Conservation (phyloP, 441 rosid species). For the Gossypium lobatum region DNA sequence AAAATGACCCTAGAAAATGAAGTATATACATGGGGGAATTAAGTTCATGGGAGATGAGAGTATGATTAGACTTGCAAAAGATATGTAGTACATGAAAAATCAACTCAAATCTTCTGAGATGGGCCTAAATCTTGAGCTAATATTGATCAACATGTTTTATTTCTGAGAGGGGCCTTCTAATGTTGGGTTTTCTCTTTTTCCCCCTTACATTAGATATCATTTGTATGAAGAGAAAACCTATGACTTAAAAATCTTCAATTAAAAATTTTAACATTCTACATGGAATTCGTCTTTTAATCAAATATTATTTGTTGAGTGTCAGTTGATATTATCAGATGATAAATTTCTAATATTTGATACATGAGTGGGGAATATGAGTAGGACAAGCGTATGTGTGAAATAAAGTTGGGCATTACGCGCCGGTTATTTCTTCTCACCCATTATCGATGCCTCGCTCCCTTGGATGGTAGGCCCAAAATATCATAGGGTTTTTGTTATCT, state of each 20-base stretch:
- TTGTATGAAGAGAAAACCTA: background rate
- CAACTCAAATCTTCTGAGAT: background rate
- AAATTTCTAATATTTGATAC: background rate
- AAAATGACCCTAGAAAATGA: too few species aligned
- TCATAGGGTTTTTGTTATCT: background rate
- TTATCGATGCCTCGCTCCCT: background rate
- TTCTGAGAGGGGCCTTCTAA: too few species aligned
- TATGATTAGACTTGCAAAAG: too few species aligned
- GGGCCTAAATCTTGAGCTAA: background rate
- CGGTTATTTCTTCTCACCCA: constrained; percentile 5
- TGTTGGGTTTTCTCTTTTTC: too few species aligned
- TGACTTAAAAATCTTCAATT: background rate
- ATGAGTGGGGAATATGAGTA: background rate
- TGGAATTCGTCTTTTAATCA: constrained; percentile 11
- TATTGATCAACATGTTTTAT: background rate
- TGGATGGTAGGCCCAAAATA: constrained; percentile 19
- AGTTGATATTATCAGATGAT: constrained; percentile 6
- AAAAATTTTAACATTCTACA: background rate
- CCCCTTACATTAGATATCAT: background rate
- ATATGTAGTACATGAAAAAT: too few species aligned
- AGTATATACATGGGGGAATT: too few species aligned
- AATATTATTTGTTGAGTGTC: background rate
- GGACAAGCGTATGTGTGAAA: background rate
- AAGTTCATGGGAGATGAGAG: too few species aligned
- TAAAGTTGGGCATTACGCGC: too few species aligned